Evolutionary conservation across 2,329 filamentous ascomycete genomes (phyloP).

Genomic region (Madurella fahalii): DNA sequence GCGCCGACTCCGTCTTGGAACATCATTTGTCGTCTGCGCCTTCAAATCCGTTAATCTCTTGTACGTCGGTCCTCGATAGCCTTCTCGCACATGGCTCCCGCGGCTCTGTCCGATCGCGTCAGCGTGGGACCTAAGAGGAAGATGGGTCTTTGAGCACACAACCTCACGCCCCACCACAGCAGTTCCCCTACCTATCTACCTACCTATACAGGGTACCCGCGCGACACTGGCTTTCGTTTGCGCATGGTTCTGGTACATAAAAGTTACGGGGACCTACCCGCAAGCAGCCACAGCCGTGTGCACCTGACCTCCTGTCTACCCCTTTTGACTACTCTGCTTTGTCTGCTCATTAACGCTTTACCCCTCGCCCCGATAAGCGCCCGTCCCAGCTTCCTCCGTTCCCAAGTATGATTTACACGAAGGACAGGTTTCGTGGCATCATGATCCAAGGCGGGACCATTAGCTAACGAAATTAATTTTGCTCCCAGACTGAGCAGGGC

Average conservation of each 20-base stretch:
- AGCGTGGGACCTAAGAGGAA: too few relatives aligned
- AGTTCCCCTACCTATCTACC: background rate
- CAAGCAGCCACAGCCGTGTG: constrained; percentile 5
- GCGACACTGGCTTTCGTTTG: background rate
- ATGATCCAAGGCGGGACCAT: background rate
- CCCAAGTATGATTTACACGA: background rate
- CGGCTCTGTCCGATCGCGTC: too few relatives aligned
- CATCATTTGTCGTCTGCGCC: too few relatives aligned
- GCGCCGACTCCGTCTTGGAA: too few relatives aligned
- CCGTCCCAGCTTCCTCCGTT: background rate
- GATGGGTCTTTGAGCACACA: background rate
- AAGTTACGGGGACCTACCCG: constrained; percentile 8
- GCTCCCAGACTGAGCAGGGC: constrained; percentile 36
- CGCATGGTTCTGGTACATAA: constrained; percentile 1
- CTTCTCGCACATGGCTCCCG: too few relatives aligned
- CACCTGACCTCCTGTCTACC: background rate
- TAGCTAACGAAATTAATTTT: constrained; percentile 12
- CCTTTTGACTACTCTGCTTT: background rate
- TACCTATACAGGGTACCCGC: background rate
- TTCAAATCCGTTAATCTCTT: too few relatives aligned
- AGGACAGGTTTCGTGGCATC: constrained; percentile 10
- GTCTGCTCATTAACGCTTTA: background rate
- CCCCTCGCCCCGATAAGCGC: background rate
- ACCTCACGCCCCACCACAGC: background rate
- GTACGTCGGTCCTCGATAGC: too few relatives aligned